phyloP scores from a whole-genome alignment of 2,329 filamentous ascomycete genomes.

The Hymenoscyphus scutula region DNA sequence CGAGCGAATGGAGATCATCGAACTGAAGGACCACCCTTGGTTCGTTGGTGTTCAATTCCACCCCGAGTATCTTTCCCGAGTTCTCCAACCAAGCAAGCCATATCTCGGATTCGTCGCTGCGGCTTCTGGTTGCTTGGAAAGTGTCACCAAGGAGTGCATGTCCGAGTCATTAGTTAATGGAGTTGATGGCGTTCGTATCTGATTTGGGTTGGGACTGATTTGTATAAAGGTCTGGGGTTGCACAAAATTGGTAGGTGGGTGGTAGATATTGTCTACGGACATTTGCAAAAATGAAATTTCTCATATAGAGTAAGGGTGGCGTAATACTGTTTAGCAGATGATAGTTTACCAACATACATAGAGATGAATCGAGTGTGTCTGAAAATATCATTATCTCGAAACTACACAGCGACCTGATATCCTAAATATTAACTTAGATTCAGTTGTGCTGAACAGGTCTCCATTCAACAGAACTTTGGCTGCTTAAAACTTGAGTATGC shows the following conservation, averaged over 20 bases:
- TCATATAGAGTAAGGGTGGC: neutral
- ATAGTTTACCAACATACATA: neutral
- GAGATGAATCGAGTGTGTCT: neutral
- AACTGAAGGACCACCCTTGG: slow-evolving; percentile 79
- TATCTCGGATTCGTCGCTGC: slow-evolving; percentile 86
- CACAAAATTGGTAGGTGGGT: neutral
- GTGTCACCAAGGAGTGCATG: slow-evolving; percentile 24
- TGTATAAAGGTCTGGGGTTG: slow-evolving; percentile 3
- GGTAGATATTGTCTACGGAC: slow-evolving; percentile 6
- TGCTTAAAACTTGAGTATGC: no score
- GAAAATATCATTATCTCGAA: neutral
- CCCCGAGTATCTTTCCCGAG: slow-evolving; percentile 78
- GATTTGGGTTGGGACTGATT: neutral
- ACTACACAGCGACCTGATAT: no score
- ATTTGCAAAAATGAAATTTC: neutral
- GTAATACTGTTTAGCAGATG: neutral
- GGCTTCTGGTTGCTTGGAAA: slow-evolving; percentile 41
- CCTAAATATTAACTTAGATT: no score
- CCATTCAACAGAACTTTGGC: no score
- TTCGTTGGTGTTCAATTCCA: slow-evolving; percentile 87
- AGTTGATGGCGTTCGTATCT: slow-evolving; percentile 11
- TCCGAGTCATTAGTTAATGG: slow-evolving; percentile 3
- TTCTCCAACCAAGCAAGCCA: slow-evolving; percentile 69
- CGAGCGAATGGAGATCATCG: slow-evolving; percentile 78
- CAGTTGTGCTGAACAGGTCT: no score